Conservation (phyloP, 2,329 filamentous ascomycete genomes). For the Epichloe sylvatica region DNA sequence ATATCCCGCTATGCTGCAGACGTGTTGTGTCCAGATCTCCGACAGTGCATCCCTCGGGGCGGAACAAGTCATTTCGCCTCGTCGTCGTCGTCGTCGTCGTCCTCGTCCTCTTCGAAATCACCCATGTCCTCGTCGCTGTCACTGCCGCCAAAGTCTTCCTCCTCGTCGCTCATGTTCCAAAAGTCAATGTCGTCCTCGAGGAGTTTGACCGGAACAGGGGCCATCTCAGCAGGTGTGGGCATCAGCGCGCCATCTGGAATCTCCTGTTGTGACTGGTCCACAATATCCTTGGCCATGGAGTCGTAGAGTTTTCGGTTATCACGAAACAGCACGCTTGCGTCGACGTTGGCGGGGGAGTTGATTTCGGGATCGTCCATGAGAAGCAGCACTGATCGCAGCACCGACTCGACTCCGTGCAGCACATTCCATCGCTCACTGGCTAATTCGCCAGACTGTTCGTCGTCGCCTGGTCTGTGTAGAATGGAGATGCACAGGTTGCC, state of each 20-base stretch:
- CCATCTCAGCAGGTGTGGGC: slow-evolving; percentile 57
- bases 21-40: background rate
- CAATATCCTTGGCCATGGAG: slow-evolving; percentile 50
- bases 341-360: slow-evolving; percentile 90
- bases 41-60: background rate
- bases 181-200: slow-evolving; percentile 64
- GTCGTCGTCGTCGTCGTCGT: slow-evolving; percentile 5
- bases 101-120: slow-evolving; percentile 43
- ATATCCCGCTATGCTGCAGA: slow-evolving; percentile 5
- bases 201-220: slow-evolving; percentile 44
- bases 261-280: slow-evolving; percentile 61
- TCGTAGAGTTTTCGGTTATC: slow-evolving; percentile 60
- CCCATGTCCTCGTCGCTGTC: slow-evolving; percentile 52
- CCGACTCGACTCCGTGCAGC: slow-evolving; percentile 84
- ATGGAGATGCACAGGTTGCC: slow-evolving; percentile 94
- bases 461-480: slow-evolving; percentile 80
- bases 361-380: slow-evolving; percentile 91
- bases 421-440: slow-evolving; percentile 92
- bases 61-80: background rate
- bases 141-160: slow-evolving; percentile 65
- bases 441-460: slow-evolving; percentile 78
- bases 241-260: slow-evolving; percentile 70
- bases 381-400: slow-evolving; percentile 81
- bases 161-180: slow-evolving; percentile 64
- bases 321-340: slow-evolving; percentile 75